Evolutionary conservation across 495 filamentous ascomycete species (phyloP), one percentile per base, ranked within the genome.

Genomic region (Rhizodiscina lignyota): DNA sequence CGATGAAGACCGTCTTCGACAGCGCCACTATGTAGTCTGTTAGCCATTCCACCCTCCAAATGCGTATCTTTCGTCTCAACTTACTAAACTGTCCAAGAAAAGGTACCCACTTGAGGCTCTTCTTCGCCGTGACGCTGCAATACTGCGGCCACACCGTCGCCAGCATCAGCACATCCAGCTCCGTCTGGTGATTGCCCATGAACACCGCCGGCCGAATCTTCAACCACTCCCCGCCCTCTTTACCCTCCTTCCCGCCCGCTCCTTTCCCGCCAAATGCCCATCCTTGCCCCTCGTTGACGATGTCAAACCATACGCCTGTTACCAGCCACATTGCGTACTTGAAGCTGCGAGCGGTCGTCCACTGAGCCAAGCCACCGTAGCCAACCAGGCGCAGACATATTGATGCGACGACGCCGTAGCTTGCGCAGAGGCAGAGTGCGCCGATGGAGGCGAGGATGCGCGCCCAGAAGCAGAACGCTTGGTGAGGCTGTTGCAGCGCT

Each of bases 81-180:
- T n/a, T 46, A 56, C 59, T 96, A 60, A 91, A 99, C 87, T 84
- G 93, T 34, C 89, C 89, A 29, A 99, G 62, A 52, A 99, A 77
- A 1, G 89, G 89, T n/a, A 75, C 55, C 30, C 67, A 69, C 45
- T 74, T 77, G 43, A 99, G 61, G 23, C 72, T 78, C 48, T 77
- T 74, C 70, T 99, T 99, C 27, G 87, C 84, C 4, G 86, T 94
- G 31, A 99, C 82, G 52, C 74, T 81, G 62, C 81, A 91, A 64
- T 89, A 84, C 37, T 74, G 77, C 10, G 89, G 91, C 63, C 92
- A 94, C 40, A 89, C 68, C 45, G 60, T 56, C 26, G 83, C 89
- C 10, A 96, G 68, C 68, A 96, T 77, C 34, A 93, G 66, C 21
- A 99, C 79, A 52, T 99, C 89, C 37, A 99, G 69, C 54, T 94